phyloP scores from a whole-genome alignment of 176 grass and related monocot species.

The Avena sativa region DNA sequence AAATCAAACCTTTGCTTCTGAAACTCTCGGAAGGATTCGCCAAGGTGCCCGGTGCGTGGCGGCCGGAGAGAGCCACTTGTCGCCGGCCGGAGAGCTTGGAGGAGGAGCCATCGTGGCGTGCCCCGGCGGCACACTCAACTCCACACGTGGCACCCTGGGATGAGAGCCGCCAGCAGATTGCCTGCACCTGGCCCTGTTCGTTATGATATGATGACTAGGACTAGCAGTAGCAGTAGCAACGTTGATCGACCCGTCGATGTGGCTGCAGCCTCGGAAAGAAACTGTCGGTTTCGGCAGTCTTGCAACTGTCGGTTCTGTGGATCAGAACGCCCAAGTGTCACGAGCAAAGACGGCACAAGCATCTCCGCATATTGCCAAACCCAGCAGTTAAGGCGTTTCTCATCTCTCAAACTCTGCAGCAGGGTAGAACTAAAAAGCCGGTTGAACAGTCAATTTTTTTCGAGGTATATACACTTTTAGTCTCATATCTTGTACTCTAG shows the following conservation, averaged over 20 bases:
- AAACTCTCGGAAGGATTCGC: constrained; percentile 39
- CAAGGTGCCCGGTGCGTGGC: background rate
- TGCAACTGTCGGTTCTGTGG: too few relatives aligned
- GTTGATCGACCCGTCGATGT: background rate
- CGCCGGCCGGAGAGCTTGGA: background rate
- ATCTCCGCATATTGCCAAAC: background rate
- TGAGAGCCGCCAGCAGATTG: background rate
- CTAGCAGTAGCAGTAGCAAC: background rate
- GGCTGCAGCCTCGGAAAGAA: too few relatives aligned
- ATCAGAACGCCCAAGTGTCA: background rate
- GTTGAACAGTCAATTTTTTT: too few relatives aligned
- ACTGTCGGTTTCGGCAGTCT: too few relatives aligned
- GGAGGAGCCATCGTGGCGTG: constrained; percentile 11
- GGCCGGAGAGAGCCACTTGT: too few relatives aligned
- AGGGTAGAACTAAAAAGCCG: too few relatives aligned
- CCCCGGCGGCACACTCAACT: constrained; percentile 38
- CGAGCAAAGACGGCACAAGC: background rate
- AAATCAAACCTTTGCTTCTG: constrained; percentile 37
- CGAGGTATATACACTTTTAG: too few relatives aligned
- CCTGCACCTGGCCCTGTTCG: background rate
- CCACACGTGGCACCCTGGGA: constrained; percentile 22
- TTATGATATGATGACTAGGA: background rate
- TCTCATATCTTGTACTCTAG: too few relatives aligned
- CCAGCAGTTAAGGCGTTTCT: background rate
- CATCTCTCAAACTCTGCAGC: background rate